A percentile compares a stretch with the other conserved stretches of the same genome.
These are phyloP conservation scores for Lindgomyces ingoldianus DNA, from an alignment of 495 filamentous ascomycete species.

Conservation along the genomic window DNA sequence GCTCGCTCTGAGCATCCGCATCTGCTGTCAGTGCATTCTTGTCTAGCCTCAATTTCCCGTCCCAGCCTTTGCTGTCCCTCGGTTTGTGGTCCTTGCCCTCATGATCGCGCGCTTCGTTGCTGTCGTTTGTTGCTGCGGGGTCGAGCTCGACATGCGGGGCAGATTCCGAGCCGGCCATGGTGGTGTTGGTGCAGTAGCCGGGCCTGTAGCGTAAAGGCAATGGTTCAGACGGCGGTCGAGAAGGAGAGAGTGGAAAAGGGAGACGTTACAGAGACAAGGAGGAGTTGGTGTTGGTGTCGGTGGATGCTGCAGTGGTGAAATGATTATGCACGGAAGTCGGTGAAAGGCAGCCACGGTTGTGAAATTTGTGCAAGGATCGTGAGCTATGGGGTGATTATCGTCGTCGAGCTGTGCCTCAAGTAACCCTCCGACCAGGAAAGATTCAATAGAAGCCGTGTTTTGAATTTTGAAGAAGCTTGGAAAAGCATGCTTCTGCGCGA, in stretches of 20 bases:
- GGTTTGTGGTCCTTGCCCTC: slow-evolving; percentile 19
- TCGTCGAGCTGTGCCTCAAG: background rate
- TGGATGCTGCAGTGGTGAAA: slow-evolving; percentile 3
- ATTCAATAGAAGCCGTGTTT: background rate
- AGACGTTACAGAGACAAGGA: background rate
- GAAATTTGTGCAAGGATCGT: slow-evolving; percentile 1
- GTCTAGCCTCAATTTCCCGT: slow-evolving; percentile 81
- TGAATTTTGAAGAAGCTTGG: too few species aligned
- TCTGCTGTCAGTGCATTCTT: slow-evolving; percentile 69
- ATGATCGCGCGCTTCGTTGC: background rate
- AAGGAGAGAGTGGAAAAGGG: background rate
- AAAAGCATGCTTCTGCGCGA: too few species aligned
- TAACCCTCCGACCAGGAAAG: too few species aligned
- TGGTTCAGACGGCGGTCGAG: background rate
- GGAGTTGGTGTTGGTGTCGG: background rate
- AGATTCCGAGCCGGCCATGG: slow-evolving; percentile 7
- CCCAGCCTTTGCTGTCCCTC: slow-evolving; percentile 76
- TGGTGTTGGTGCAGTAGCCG: background rate
- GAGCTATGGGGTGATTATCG: background rate
- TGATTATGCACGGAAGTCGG: background rate
- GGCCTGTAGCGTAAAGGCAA: background rate
- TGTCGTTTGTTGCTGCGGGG: slow-evolving; percentile 10
- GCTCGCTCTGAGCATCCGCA: slow-evolving; percentile 75
- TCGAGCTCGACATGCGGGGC: slow-evolving; percentile 10
- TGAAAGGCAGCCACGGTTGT: background rate